Evolutionary conservation across 306 rosid species (phyloP), one percentile per base, ranked within the genome.

Genomic region (Lathyrus tuberosus): DNA sequence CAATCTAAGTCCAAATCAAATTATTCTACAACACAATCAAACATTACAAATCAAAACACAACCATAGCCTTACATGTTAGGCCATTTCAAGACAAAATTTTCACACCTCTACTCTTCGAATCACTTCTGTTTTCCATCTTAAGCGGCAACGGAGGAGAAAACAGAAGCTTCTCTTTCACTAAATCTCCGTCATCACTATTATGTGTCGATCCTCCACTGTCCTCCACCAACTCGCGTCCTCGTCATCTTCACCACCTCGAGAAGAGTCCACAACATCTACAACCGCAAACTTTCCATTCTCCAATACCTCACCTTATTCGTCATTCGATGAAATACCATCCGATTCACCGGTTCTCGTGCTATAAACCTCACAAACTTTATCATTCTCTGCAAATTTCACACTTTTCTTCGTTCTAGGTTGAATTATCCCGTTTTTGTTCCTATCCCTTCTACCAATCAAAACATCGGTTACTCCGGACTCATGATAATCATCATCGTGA

Each of bases 51-150:
- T 59, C 64, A 37, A 74, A 81, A 78, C 31, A 24, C 31, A 72
- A 70, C 44, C 73, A 28, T 11, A 33, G 22, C 20, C 83, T 76
- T 65, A 68, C 79, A 73, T 33, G 26, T 24, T 3, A 59, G 18
- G 31, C 54, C 60, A 42, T 33, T 46, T 85, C 79, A 86, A 17
- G 75, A 65, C 62, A 76, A 56, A 69, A 85, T 73, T 78, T 82
- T 79, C 78, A 80, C 76, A 43, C 81, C 83, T 70, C 77, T 83
- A 70, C 81, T 83, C 73, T 67, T 57, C 73, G 58, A 70, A 31
- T 79, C 97, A 43, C 67, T 79, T 73, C 83, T 86, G 35, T 84
- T 74, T 79, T 89, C 99, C 99, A 95, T 95, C 76, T 83, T 86
- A 60, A 87, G 68, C 15, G 96, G 97, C 81, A 87, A 63, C 17